Evolutionary conservation across 805 yeast genomes (phyloP), one percentile per base, ranked within the genome.

Genomic region (Zygoascus bituminiphila): DNA sequence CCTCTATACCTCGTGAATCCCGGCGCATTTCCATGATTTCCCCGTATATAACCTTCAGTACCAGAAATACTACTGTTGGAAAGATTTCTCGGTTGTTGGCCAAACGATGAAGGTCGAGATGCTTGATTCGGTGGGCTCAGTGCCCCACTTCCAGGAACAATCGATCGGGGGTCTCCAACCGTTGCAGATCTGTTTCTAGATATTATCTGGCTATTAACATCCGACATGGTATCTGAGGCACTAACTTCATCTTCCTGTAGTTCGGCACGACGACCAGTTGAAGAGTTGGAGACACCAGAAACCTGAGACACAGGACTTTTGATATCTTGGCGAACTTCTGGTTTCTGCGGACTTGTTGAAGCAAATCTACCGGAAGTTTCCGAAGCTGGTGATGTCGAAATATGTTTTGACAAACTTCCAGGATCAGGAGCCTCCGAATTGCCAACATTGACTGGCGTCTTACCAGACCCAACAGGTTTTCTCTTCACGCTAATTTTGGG

Each of bases 401-500:
- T n/a, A n/a, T n/a, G n/a, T n/a, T n/a, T n/a, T n/a, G n/a, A n/a
- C n/a, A n/a, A n/a, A n/a, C n/a, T n/a, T n/a, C n/a, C n/a, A n/a
- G n/a, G n/a, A n/a, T n/a, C n/a, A n/a, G n/a, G n/a, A n/a, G n/a
- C n/a, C n/a, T n/a, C n/a, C n/a, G n/a, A n/a, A n/a, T n/a, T n/a
- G n/a, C n/a, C n/a, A n/a, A n/a, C n/a, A n/a, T n/a, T n/a, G 4
- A 15, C n/a, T 29, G 33, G 33, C 33, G n/a, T 29, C 8, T 39
- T 12, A 6, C 29, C 46, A 20, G 52, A 38, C 5, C 57, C 58
- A 1, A 55, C 58, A 1, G 58, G 58, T 44, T 55, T 55, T 38
- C 58, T 43, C 23, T 51, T 51, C 15, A 55, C 57, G 12, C 49
- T 45, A 24, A 49, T 25, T 39, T 47, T 39, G 24, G 46, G 35